Percentiles rank a stretch among this genome's conserved stretches.
Evolutionary conservation across 192 early-diverging fungal species (phyloP).

Genomic region (Thamnidium elegans): DNA sequence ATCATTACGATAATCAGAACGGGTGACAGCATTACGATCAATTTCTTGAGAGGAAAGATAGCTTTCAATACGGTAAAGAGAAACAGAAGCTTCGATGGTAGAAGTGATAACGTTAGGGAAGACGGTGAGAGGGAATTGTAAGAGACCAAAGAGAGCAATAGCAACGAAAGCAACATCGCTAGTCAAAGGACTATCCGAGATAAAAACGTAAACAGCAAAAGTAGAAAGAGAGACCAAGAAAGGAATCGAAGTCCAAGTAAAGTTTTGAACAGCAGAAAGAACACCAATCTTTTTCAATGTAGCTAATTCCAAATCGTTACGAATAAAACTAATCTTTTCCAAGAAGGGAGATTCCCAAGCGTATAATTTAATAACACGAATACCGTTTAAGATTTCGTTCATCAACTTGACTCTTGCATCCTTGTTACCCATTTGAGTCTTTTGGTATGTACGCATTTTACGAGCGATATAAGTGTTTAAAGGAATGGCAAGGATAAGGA

Average conservation of each 20-base stretch:
- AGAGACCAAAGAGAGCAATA: conserved; percentile 86
- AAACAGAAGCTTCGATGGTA: conserved; percentile 78
- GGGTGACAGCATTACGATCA: conserved; percentile 61
- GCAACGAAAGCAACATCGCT: conserved; percentile 80
- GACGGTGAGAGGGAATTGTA: conserved; percentile 83
- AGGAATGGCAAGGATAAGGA: conserved; percentile 84
- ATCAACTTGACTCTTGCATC: conserved; percentile 61
- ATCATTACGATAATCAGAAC: conserved; percentile 32
- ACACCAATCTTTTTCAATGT: conserved; percentile 74
- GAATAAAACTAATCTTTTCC: conserved; percentile 60
- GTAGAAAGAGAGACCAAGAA: conserved; percentile 85
- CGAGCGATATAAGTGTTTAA: conserved; percentile 68
- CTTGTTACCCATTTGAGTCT: conserved; percentile 85
- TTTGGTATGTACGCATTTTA: conserved; percentile 68
- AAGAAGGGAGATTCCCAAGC: conserved; percentile 88
- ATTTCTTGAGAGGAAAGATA: conserved; percentile 84
- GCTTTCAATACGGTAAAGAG: conserved; percentile 73
- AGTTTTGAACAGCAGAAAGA: conserved; percentile 64
- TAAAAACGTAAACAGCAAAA: conserved; percentile 72
- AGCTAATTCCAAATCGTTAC: conserved; percentile 73
- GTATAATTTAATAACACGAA: conserved; percentile 95
- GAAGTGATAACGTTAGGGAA: conserved; percentile 82
- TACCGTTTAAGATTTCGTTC: conserved; percentile 86
- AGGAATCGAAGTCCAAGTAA: conserved; percentile 82
- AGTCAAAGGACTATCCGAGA: conserved; percentile 52